These are phyloP conservation scores for Mycena crocata DNA, from an alignment of 768 basidiomycete genomes.

Conservation along the genomic window DNA sequence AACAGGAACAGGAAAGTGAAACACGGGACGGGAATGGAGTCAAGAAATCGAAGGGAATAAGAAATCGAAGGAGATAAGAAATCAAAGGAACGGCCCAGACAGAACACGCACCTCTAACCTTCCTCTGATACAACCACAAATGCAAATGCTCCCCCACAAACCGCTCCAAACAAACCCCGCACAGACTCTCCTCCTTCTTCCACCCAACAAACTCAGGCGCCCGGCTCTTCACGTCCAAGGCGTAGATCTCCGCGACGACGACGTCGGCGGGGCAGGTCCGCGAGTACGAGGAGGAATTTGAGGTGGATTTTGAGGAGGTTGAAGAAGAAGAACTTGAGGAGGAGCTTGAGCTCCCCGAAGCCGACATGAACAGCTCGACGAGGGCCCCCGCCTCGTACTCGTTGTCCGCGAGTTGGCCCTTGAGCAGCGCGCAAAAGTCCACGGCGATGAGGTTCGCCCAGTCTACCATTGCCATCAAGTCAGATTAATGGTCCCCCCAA, in stretches of 20 bases:
- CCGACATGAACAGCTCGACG: slow-evolving; percentile 12
- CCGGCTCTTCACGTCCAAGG: neutral
- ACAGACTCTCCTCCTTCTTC: neutral
- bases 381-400: slow-evolving; percentile 8
- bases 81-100: neutral
- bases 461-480: no score
- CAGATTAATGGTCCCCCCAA: no score
- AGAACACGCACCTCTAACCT: neutral
- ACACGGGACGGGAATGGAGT: no score
- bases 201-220: neutral
- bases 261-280: neutral
- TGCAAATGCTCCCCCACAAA: neutral
- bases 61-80: neutral
- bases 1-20: no score
- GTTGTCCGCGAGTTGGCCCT: slow-evolving; percentile 1
- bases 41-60: no score
- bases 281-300: no score
- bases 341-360: no score
- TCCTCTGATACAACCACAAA: neutral
- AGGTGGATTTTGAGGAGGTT: no score
- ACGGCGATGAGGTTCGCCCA: slow-evolving; percentile 1
- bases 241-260: neutral
- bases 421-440: slow-evolving; percentile 13
- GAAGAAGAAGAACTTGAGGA: no score
- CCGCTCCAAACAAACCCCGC: neutral